These are phyloP conservation scores for Plasmodium knowlesi DNA, from an alignment of 169 alveolate species.

Conservation along the genomic window DNA sequence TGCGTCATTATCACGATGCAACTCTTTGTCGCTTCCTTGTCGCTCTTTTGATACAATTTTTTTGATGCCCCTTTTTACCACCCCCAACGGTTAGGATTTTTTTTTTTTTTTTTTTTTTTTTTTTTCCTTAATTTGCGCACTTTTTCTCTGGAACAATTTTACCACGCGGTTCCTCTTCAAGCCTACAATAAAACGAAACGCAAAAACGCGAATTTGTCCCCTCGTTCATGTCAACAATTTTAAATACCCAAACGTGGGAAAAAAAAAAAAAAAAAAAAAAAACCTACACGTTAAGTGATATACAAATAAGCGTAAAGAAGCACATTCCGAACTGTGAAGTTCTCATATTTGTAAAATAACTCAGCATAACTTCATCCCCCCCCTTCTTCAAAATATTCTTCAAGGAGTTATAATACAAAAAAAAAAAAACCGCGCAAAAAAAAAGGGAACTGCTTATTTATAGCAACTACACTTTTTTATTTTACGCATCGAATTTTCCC, in stretches of 20 bases:
- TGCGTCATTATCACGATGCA: background rate
- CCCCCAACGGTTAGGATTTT: background rate
- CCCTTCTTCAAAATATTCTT: background rate
- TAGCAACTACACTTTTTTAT: background rate
- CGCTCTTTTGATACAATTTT: background rate
- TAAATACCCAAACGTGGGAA: background rate
- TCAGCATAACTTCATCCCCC: background rate
- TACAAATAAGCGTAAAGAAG: background rate
- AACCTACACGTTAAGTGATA: background rate
- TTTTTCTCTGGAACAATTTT: background rate
- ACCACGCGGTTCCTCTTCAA: background rate
- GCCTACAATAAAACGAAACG: background rate
- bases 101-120: slow-evolving; percentile 5
- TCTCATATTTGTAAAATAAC: background rate
- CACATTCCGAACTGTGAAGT: background rate
- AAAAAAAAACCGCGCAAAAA: background rate
- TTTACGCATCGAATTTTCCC: background rate
- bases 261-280: background rate
- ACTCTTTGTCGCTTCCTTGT: background rate
- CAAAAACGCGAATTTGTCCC: background rate
- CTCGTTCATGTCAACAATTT: background rate
- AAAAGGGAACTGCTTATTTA: background rate
- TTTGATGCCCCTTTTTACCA: background rate
- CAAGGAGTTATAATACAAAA: background rate
- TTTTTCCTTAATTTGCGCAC: background rate